Conservation (phyloP, 345 rosid genomes). For the Melaleuca quinquenervia region DNA sequence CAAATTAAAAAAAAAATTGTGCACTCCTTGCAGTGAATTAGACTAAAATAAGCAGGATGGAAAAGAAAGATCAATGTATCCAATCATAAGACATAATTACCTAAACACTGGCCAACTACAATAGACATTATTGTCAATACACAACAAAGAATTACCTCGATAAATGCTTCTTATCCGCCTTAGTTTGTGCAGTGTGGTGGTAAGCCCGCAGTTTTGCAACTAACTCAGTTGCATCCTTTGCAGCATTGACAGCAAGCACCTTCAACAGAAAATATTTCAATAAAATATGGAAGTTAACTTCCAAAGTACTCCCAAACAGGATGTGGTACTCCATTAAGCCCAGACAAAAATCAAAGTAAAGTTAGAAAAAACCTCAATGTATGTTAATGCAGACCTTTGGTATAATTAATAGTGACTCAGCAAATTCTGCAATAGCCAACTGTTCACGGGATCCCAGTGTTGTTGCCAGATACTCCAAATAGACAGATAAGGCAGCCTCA, state of each 20-base stretch:
- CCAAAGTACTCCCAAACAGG: neutral
- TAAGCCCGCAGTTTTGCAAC: slow-evolving; percentile 92
- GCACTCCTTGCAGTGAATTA: neutral
- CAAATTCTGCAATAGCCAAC: slow-evolving; percentile 92
- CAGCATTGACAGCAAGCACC: slow-evolving; percentile 97
- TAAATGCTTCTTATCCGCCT: slow-evolving; percentile 84
- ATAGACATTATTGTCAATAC: neutral
- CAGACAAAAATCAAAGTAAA: neutral
- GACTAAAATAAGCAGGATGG: neutral
- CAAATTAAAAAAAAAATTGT: neutral
- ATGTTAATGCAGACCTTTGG: slow-evolving; percentile 48
- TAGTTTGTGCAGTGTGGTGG: slow-evolving; percentile 93
- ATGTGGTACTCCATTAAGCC: neutral
- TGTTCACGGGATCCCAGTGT: slow-evolving; percentile 93
- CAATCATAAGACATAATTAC: neutral
- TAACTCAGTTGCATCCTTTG: slow-evolving; percentile 92
- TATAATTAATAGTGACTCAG: slow-evolving; percentile 73
- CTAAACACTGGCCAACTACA: neutral
- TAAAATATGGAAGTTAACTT: neutral
- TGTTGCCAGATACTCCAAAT: slow-evolving; percentile 87
- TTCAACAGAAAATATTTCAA: slow-evolving; percentile 1
- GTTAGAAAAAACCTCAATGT: neutral
- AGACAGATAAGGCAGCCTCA: slow-evolving; percentile 83
- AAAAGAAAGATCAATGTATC: neutral
- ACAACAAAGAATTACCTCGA: slow-evolving; percentile 43